Evolutionary conservation across 2,329 filamentous ascomycete species (phyloP), one percentile per base, ranked within the genome.

Genomic region (Cadophora malorum): DNA sequence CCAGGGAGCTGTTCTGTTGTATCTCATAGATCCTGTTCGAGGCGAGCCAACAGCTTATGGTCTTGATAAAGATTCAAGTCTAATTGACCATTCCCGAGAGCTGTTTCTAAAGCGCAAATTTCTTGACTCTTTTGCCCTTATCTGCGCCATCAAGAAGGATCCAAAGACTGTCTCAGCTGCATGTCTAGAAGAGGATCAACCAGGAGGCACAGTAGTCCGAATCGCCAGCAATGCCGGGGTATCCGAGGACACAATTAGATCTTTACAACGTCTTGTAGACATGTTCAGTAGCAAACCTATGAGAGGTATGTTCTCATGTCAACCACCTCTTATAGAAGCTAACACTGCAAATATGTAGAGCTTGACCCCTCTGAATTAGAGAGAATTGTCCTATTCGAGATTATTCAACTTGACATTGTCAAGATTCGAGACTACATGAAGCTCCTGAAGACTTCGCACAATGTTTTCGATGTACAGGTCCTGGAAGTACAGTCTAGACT

Each of bases 101-200:
- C 59, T 38, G 49, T 31, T 67, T 14, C 69, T 74, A 0, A 71
- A 73, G 45, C 72, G 75, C 56, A 79, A 77, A 41, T 79, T 79
- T 35, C 74, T 78, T 0, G 78, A 79, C 66, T 78, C 78, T 10
- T 77, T 79, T 55, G 77, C 78, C 0, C 68, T 79, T 28, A 67
- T 79, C 6, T 78, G 73, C 64, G 74, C 77, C 8, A 77, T 73
- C 0, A 69, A 58, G 21, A 47, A 61, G 45, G 68, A 73, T 45
- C 47, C 70, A 3, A 64, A 76, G 31, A 77, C 73, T 25, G 77
- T 76, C 6, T 74, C 78, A 4, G 78, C 77, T 33, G 77, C 76
- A 1, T 77, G 76, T 59, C 64, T 79, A 65, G 77, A 79, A 69
- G 71, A 74, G 58, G 63, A 66, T 25, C 47, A 56, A 21, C 71